Conservation (phyloP, 2,329 filamentous ascomycete genomes). For the Aspergillus proliferans region DNA sequence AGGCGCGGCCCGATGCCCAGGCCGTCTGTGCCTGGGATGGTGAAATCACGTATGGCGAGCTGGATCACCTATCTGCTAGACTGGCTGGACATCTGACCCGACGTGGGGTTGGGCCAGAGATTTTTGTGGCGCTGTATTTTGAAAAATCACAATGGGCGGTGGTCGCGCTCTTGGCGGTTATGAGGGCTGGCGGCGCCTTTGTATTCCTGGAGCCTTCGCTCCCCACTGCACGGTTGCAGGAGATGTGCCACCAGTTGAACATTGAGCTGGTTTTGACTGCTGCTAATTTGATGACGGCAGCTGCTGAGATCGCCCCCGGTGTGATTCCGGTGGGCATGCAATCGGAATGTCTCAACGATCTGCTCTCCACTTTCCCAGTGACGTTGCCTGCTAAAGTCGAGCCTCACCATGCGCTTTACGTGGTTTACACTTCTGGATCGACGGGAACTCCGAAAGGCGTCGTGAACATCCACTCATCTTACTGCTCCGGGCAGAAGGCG, state of each 20-base stretch:
- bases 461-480: constrained; percentile 15
- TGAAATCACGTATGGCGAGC: not conserved
- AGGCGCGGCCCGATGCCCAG: too few species aligned
- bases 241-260: not conserved
- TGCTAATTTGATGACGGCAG: not conserved
- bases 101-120: not conserved
- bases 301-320: not conserved
- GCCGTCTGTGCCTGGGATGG: not conserved
- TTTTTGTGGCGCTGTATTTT: not conserved
- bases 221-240: not conserved
- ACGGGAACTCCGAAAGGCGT: constrained; percentile 94
- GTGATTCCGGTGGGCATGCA: not conserved
- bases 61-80: not conserved
- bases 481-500: constrained; percentile 10
- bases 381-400: not conserved
- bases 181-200: not conserved
- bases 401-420: constrained; percentile 63
- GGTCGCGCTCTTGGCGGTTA: not conserved
- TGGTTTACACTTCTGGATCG: constrained; percentile 87
- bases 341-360: not conserved
- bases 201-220: not conserved
- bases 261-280: not conserved
- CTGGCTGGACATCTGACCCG: not conserved
- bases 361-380: not conserved
- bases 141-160: not conserved